Evolutionary conservation across 495 filamentous ascomycete species (phyloP), one percentile per base, ranked within the genome.

Genomic region (Tetracladium marchalianum): DNA sequence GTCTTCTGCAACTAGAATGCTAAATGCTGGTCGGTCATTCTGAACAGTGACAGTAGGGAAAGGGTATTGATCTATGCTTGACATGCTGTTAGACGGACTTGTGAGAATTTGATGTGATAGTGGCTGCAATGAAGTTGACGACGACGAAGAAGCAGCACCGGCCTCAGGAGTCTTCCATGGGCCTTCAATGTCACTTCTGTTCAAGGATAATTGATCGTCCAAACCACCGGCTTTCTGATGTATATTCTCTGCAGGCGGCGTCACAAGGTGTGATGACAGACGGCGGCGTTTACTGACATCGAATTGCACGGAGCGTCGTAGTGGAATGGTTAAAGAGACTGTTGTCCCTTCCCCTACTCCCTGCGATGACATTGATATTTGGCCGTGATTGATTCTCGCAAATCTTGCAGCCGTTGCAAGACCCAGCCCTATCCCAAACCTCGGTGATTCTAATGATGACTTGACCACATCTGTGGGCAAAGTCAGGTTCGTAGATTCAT

Each of bases 1-100:
- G 51, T 95, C 90, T 58, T 96, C 90, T 0, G 90, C 90, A 6
- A 95, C 75, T 12, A 95, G 67, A 3, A 94, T 77, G 17, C 68
- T 71, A 19, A 88, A 66, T 16, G 66, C 54, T 16, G 73, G 66
- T 15, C 59, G 42, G 9, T 41, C 51, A 16, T 31, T 4, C 12
- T 5, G 12, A 1, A 10, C 11, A 13, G 38, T 2, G 3, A 24
- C 5, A 2, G 6, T 16, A 1, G 18, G 10, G 39, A 11, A 46
- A 49, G 4, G 54, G 50, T 18, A 54, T 35, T 15, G 50, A 13
- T 31, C 4, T 27, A 40, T 3, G 7, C 3, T 27, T 27, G 22
- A 27, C 3, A 34, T 19, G 33, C 44, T 10, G 43, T 45, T 31
- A 64, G 57, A 53, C n/a, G n/a, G n/a, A n/a, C n/a, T n/a, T n/a